Base-by-base conservation (phyloP, 805 yeast species). In the Nakazawaea sp. region DNA sequence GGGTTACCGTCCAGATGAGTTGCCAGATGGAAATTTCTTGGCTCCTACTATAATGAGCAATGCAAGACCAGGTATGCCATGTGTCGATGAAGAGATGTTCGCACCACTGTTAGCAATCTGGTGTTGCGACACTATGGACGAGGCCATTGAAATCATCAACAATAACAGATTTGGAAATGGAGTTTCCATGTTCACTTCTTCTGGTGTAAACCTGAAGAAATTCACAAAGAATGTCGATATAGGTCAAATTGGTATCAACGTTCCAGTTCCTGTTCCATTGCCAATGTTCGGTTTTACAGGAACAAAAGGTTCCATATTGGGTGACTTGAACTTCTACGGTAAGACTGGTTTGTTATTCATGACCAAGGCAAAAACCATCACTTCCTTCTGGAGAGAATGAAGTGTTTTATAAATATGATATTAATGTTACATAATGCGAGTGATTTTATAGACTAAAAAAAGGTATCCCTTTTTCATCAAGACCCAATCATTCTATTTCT, bases 241-340 rank as follows among this genome's bases (percentile, higher is more conserved):
- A 40, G 89, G 89, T 23, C 88, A 81, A 59, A 82, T 81, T 34
- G 89, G 89, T 40, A 67, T 81, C 50, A 81, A 81, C 50, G 87
- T 81, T 29, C 88, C 89, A 9, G 81, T 81, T 44, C 89, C 89
- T 5, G 89, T 81, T 17, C 89, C 89, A 32, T 63, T 81, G 55
- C 88, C 89, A 43, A 78, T 81, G 84, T 81, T 81, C 59, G 77
- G 85, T 3, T 81, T 81, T 64, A 81, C 89, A 9, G 89, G 89
- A 21, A 75, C 74, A 55, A 78, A 79, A 61, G 83, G 78, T 27
- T 78, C 85, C 5, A 78, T 81, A 71, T 66, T 80, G 46, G 89
- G 89, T 25, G 88, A 81, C 54, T 70, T 81, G 67, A 81, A 81
- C 65, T 81, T 81, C 56, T 81, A 81, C 59, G 89, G 89, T 41